A percentile compares a stretch with the other conserved stretches of the same genome.
Conservation (phyloP, 805 yeast species). For the Metschnikowia gruessii region DNA sequence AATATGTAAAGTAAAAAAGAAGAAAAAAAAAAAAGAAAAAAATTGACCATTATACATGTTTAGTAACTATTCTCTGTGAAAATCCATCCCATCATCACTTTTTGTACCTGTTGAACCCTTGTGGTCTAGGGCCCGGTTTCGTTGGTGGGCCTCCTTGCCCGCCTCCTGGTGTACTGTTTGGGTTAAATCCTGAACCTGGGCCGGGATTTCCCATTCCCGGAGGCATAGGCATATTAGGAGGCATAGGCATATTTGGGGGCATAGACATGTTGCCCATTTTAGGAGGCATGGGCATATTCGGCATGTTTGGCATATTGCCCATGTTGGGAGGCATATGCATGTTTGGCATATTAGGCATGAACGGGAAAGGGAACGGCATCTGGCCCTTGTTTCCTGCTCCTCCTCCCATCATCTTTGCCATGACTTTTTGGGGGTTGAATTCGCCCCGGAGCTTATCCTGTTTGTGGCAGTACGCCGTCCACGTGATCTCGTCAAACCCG, state of each 20-base stretch:
- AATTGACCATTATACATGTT: not conserved
- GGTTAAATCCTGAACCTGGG: not conserved
- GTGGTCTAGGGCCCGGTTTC: slow-evolving; percentile 7
- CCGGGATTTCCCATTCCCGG: slow-evolving; percentile 9
- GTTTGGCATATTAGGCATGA: slow-evolving; percentile 25
- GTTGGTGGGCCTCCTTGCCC: not conserved
- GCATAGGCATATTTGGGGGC: slow-evolving; percentile 16
- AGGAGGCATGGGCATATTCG: slow-evolving; percentile 16
- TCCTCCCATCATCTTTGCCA: slow-evolving; percentile 55
- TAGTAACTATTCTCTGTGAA: not conserved
- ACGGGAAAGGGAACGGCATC: slow-evolving; percentile 22
- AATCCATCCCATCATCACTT: not conserved
- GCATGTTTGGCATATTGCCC: slow-evolving; percentile 23
- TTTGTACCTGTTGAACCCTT: slow-evolving; percentile 4
- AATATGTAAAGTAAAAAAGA: not conserved
- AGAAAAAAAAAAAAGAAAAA: not conserved
- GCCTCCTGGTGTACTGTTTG: not conserved
- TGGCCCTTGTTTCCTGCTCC: slow-evolving; percentile 21
- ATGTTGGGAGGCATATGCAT: slow-evolving; percentile 21
- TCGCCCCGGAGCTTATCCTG: slow-evolving; percentile 80
- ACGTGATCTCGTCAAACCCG: slow-evolving; percentile 94
- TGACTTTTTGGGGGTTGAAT: slow-evolving; percentile 76
- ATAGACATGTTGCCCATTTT: slow-evolving; percentile 23
- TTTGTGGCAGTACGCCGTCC: slow-evolving; percentile 89
- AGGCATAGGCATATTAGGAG: slow-evolving; percentile 19